Percentiles rank a stretch among this genome's conserved stretches.
Conservation (phyloP, 768 basidiomycete genomes). For the Trametes meyenii region DNA sequence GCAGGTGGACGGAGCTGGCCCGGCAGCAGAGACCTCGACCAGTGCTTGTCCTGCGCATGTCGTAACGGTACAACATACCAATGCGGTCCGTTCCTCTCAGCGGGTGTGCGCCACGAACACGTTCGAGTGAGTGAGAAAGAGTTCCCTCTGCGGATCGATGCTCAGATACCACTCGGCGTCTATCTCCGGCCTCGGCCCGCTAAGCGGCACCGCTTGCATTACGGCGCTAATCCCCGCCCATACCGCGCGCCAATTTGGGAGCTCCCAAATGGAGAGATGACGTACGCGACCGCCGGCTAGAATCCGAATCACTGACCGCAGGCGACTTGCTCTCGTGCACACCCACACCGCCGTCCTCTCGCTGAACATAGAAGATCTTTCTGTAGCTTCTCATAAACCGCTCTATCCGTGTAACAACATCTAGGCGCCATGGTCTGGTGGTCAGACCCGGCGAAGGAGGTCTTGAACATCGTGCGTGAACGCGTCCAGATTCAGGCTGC, state of each 20-base stretch:
- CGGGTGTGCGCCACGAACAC: not conserved
- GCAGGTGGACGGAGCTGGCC: conserved; percentile 20
- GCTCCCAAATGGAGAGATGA: conserved; percentile 9
- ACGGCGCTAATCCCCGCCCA: not conserved
- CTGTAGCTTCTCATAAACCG: not conserved
- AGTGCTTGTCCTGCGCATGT: not conserved
- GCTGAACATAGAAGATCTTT: not conserved
- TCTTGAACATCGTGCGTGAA: conserved; percentile 70
- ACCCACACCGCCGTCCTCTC: not conserved
- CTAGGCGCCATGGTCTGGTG: conserved; percentile 67
- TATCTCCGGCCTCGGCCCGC: conserved; percentile 4
- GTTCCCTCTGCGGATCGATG: conserved; percentile 7
- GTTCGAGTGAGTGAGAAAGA: not conserved
- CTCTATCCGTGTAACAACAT: not conserved
- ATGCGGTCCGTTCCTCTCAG: conserved; percentile 10
- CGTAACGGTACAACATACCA: conserved; percentile 1
- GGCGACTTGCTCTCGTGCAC: not conserved
- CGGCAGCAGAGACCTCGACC: conserved; percentile 1
- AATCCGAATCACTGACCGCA: conserved; percentile 1
- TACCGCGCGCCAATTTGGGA: not conserved
- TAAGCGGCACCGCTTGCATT: not conserved
- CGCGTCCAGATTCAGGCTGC: not conserved
- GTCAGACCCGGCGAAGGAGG: conserved; percentile 85
- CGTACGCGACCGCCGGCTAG: conserved; percentile 11
- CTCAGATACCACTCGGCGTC: not conserved